Conservation (phyloP, 805 yeast species). For the Candida peoriensis region DNA sequence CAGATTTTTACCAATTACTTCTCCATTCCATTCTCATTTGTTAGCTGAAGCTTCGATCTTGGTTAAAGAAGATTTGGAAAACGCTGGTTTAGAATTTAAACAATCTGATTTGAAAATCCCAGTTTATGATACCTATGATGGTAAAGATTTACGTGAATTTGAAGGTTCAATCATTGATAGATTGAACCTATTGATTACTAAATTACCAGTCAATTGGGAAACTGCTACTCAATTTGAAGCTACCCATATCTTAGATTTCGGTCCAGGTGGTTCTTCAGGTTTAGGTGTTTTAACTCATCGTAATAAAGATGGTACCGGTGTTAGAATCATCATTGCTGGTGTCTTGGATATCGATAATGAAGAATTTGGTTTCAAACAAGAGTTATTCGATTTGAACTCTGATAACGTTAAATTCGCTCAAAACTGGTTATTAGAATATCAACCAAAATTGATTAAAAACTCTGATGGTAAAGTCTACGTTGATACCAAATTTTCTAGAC, state of each 20-base stretch:
- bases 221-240: slow-evolving; percentile 72
- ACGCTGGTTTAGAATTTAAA: slow-evolving; percentile 52
- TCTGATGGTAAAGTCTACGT: slow-evolving; percentile 71
- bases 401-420: slow-evolving; percentile 70
- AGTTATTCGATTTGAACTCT: slow-evolving; percentile 67
- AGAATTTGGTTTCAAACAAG: slow-evolving; percentile 95
- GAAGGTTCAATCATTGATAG: slow-evolving; percentile 58
- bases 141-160: slow-evolving; percentile 64
- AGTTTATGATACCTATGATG: slow-evolving; percentile 85
- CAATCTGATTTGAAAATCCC: slow-evolving; percentile 66
- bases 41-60: slow-evolving; percentile 65
- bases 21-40: slow-evolving; percentile 95
- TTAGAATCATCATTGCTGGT: slow-evolving; percentile 91
- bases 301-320: slow-evolving; percentile 98
- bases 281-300: slow-evolving; percentile 93
- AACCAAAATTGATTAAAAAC: slow-evolving; percentile 81
- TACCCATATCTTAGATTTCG: slow-evolving; percentile 92
- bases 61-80: slow-evolving; percentile 61
- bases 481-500: slow-evolving; percentile 89
- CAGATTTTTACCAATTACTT: slow-evolving; percentile 89
- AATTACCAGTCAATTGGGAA: slow-evolving; percentile 94
- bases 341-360: slow-evolving; percentile 67
- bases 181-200: slow-evolving; percentile 77
- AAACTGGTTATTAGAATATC: slow-evolving; percentile 86
- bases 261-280: slow-evolving; percentile 98